Base-by-base conservation (phyloP, 1,139 yeast genomes). In the Pichia sp. region DNA sequence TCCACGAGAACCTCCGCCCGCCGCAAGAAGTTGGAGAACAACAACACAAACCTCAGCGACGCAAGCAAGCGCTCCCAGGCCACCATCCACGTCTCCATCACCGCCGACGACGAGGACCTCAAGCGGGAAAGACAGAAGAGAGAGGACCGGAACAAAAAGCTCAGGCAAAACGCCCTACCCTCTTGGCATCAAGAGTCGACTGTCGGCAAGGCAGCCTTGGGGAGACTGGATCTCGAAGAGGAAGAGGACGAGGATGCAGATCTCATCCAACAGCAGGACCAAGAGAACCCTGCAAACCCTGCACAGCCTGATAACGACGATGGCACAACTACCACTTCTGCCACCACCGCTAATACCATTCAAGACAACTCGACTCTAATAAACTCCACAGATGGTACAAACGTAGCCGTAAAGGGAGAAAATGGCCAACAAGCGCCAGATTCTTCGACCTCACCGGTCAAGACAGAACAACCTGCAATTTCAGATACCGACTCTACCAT, bases 151-250 rank as follows among this genome's bases (percentile, higher is more conserved):
- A 84, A 78, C 60, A 79, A 75, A 61, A 88, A 86, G 69, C 80
- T 92, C 68, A 87, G 88, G 67, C 97, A 92, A 70, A 93, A 95
- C 68, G 97, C 97, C 1, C 77, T 93, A 62, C 99, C 99, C 10
- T 85, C 95, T 29, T 93, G 99, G 99, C 97, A 93, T 69, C 81
- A 87, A 61, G 85, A 85, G 62, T 84, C 95, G 65, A 90, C 99
- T 0, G 95, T 93, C 60, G 97, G 96, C 46, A 74, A 80, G 59
- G 62, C 69, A 11, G 75, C 76, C 1, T 68, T 80, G 60, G 88
- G 86, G 50, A 78, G 75, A 61, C 63, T 81, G 60, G 83, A 79
- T 57, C 76, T 15, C 13, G 54, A 49, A 34, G 49, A 43, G 8
- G 43, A 49, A 32, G 19, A 44, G 29, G 26, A 36, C 13, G 32